Evolutionary conservation across 768 basidiomycete genomes (phyloP), one percentile per base, ranked within the genome.

Genomic region (Calocybe indica): DNA sequence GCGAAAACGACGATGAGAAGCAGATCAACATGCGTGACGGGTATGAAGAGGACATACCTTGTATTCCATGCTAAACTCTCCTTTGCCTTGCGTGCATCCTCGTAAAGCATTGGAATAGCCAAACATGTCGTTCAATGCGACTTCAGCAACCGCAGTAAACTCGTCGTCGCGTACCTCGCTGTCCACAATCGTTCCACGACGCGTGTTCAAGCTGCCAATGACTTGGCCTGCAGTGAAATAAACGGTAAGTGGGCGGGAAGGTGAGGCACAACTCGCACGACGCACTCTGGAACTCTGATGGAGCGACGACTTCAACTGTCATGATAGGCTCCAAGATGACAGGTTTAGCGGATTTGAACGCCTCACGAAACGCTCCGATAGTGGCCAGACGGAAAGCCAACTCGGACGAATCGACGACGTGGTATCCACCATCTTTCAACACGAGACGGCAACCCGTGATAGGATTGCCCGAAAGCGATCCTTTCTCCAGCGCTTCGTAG

Each of bases 61-160:
- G 61, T 82, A 83, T 55, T 83, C 83, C 83, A 84, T 87, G 57
- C 77, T 83, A 53, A 84, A 88, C 70, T 88, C 85, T 57, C 92
- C 93, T 73, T 99, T 98, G 59, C 95, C 96, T 68, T 98, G 96
- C 0, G 96, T 99, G 48, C 81, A 83, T 3, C 95, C 95, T 49
- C 95, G 82, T 39, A 98, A 74, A 56, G 92, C 88, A 58, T 84
- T 91, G 34, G 93, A 94, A 63, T 97, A 97, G 12, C 92, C 90
- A 61, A 99, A 99, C 95, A 98, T 98, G 57, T 98, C 95, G 64
- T 92, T 96, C 66, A 99, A 65, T 6, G 91, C 84, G 9, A 99
- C 94, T 60, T 97, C 95, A 14, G 92, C 92, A 29, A 79, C 75
- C 46, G 86, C 79, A 5, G 90, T 92, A 61, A 99, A 98, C 67